phyloP scores from a whole-genome alignment of 345 rosid species.

The Pseudoturritis turrita region DNA sequence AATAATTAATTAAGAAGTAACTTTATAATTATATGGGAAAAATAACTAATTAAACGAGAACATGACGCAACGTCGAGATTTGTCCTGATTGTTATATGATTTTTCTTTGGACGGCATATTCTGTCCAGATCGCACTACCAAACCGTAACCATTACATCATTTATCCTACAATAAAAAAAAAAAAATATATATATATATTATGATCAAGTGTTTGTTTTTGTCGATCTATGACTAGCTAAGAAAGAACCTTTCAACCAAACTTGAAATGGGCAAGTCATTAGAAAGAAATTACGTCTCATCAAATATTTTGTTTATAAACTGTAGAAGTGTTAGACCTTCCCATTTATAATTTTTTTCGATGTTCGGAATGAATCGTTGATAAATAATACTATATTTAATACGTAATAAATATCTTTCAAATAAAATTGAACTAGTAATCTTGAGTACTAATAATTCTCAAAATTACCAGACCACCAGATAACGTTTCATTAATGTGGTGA shows the following conservation, averaged over 20 bases:
- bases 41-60: background rate
- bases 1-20: background rate
- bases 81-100: background rate
- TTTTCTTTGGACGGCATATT: background rate
- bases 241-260: background rate
- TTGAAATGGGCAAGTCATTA: background rate
- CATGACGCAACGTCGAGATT: slow-evolving; percentile 14
- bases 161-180: background rate
- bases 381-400: no score
- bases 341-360: no score
- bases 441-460: no score
- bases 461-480: no score
- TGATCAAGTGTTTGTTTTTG: background rate
- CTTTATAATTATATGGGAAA: background rate
- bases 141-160: slow-evolving; percentile 8
- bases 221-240: background rate
- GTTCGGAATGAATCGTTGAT: no score
- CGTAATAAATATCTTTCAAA: no score
- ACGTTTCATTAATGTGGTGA: background rate
- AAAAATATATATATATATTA: background rate
- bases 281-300: background rate
- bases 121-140: background rate
- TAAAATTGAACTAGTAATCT: no score
- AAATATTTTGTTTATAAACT: no score
- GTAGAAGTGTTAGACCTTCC: no score